A percentile compares a stretch with the other conserved stretches of the same genome.
These are phyloP conservation scores for Oryza coarctata DNA, from an alignment of 176 grass and related monocot species.

Conservation along the genomic window DNA sequence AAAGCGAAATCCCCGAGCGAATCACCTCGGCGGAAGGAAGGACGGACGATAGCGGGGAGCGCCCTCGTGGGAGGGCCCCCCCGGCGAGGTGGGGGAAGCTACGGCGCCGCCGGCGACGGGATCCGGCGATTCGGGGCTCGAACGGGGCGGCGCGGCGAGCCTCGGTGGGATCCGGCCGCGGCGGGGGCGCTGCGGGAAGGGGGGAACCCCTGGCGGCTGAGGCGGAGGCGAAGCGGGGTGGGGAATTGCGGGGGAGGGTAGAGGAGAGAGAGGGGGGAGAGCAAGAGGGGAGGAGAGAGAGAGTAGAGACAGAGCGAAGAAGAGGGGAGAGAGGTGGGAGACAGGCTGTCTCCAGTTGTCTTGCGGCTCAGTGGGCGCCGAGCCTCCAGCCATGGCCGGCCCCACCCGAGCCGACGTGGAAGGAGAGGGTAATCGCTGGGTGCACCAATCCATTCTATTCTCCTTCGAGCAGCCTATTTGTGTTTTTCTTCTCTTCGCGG, in stretches of 20 bases:
- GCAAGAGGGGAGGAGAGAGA: neutral
- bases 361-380: slow-evolving; percentile 52
- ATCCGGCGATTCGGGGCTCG: slow-evolving; percentile 37
- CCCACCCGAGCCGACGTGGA: slow-evolving; percentile 64
- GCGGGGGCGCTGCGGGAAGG: slow-evolving; percentile 11
- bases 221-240: slow-evolving; percentile 20
- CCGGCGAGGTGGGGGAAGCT: neutral
- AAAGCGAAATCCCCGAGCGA: slow-evolving; percentile 5
- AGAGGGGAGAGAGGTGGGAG: slow-evolving; percentile 57
- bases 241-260: slow-evolving; percentile 21
- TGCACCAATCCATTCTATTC: slow-evolving; percentile 6
- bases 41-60: slow-evolving; percentile 7
- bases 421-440: slow-evolving; percentile 13
- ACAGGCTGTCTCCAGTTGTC: slow-evolving; percentile 96
- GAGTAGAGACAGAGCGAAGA: slow-evolving; percentile 36
- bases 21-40: slow-evolving; percentile 36
- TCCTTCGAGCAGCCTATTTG: neutral
- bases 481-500: accelerated
- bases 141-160: slow-evolving; percentile 14
- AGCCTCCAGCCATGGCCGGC: slow-evolving; percentile 35
- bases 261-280: neutral
- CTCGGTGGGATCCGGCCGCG: slow-evolving; percentile 46
- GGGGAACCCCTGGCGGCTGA: slow-evolving; percentile 14
- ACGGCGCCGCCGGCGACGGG: slow-evolving; percentile 1
- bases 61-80: slow-evolving; percentile 28